Base-by-base conservation (phyloP, 2,329 filamentous ascomycete species). In the Colletotrichum sp. region DNA sequence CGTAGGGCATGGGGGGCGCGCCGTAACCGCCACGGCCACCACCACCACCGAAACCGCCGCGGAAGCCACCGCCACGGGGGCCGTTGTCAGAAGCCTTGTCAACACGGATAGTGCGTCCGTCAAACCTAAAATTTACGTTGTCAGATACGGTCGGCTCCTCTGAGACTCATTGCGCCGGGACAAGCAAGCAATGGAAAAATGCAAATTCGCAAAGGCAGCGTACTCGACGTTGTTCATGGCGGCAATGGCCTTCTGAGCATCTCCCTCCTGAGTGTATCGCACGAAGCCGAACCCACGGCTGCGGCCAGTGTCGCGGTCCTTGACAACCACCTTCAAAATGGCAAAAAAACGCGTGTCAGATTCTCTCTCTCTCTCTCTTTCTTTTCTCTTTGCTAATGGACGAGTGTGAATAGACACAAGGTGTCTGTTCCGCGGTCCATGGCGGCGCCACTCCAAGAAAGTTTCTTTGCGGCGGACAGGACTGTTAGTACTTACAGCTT, bases 261-360 rank as follows among this genome's bases (percentile, higher is more conserved):
- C 94, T 61, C 89, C 86, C 78, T 96, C 95, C 78, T 92, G 92
- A 67, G 91, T 87, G 87, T 96, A 99, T 80, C 96, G 94, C 78
- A 99, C 96, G 85, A 98, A 98, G 64, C 97, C 97, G 85, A 98
- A 99, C 76, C 97, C 97, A 85, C 97, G 95, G 90, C 96, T 98
- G 85, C 96, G 95, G 81, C 95, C 95, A 82, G 96, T 98, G 84
- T 98, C 96, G 82, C 96, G 95, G 86, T 99, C 96, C 89, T 98
- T 98, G 82, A 98, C 96, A 80, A 99, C 96, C 78, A 98, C 95
- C 96, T 98, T 82, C 26, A 76, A 68, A 66, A 56, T 26, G 64
- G 71, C 12, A 61, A 36, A 60, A 62, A 65, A 73, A 66, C 72
- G 62, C 72, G 76, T 43, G 76, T 79, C 71, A 81, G 77, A 79